Conservation (phyloP, 148 eudicot species). For the Rhododendron molle region DNA sequence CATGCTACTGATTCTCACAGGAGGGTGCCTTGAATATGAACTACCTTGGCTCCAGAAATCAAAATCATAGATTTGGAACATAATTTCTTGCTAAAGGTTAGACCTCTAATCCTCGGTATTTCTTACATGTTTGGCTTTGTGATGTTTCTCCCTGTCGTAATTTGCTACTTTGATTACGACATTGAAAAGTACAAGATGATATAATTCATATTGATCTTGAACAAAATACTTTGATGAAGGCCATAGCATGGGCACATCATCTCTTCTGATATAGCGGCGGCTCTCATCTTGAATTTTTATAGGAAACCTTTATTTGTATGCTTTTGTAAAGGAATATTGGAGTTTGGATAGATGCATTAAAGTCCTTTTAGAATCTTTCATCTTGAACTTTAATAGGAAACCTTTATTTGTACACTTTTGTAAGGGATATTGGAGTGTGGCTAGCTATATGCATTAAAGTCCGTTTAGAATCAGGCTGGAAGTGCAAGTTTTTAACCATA, state of each 20-base stretch:
- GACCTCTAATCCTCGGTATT: background rate
- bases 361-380: too few species aligned
- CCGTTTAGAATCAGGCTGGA: background rate
- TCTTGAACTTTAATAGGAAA: too few species aligned
- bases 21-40: background rate
- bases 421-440: too few species aligned
- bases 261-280: background rate
- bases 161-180: background rate
- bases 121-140: background rate
- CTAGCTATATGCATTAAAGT: background rate
- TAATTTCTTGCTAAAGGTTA: conserved; percentile 30
- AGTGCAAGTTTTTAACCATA: background rate
- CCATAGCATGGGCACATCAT: background rate
- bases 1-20: conserved; percentile 12
- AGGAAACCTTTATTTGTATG: background rate
- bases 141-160: background rate
- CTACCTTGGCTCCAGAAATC: background rate
- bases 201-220: background rate
- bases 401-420: too few species aligned
- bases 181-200: background rate
- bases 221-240: background rate
- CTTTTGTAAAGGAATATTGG: background rate
- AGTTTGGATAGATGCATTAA: background rate
- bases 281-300: background rate
- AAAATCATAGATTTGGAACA: conserved; percentile 36